Percentiles rank a stretch among this genome's conserved stretches.
Conservation (phyloP, 2,329 filamentous ascomycete species). For the Microascus cirrosus region DNA sequence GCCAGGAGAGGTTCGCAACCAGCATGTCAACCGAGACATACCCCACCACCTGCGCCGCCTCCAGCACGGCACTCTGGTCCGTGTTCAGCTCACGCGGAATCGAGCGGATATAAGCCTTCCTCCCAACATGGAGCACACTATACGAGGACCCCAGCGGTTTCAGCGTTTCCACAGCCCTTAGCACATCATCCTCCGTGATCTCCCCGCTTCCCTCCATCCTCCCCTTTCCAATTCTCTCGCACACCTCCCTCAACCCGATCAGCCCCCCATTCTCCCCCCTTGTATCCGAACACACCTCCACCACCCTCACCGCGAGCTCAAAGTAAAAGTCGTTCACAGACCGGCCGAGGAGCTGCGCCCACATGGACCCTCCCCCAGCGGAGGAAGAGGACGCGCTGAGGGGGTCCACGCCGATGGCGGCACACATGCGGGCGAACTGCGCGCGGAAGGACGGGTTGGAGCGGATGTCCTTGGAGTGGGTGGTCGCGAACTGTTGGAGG, state of each 20-base stretch:
- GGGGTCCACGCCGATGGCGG: conserved; percentile 91
- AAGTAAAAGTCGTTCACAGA: conserved; percentile 99
- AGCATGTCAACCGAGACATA: conserved; percentile 88
- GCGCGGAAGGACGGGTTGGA: conserved; percentile 91
- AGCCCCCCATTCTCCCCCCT: conserved; percentile 86
- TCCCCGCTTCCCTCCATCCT: conserved; percentile 66
- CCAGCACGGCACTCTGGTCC: conserved; percentile 85
- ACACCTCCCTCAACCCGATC: conserved; percentile 72
- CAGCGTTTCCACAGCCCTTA: conserved; percentile 78
- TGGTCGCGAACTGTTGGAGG: conserved; percentile 88
- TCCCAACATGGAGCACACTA: conserved; percentile 71
- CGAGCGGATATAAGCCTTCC: conserved; percentile 77
- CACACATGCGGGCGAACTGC: conserved; percentile 97
- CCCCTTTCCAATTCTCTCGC: conserved; percentile 61
- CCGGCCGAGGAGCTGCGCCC: conserved; percentile 83
- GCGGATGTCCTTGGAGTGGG: conserved; percentile 90
- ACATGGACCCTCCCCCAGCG: conserved; percentile 56
- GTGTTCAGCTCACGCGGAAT: conserved; percentile 92
- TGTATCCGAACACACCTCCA: conserved; percentile 82
- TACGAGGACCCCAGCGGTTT: conserved; percentile 83
- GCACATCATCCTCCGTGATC: conserved; percentile 85
- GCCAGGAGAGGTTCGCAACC: conserved; percentile 77
- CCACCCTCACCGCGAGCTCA: conserved; percentile 87
- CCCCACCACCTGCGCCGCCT: conserved; percentile 80
- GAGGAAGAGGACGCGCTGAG: conserved; percentile 41